Base-by-base conservation (phyloP, 2,329 filamentous ascomycete species). In the Aspergillus arachidicola region DNA sequence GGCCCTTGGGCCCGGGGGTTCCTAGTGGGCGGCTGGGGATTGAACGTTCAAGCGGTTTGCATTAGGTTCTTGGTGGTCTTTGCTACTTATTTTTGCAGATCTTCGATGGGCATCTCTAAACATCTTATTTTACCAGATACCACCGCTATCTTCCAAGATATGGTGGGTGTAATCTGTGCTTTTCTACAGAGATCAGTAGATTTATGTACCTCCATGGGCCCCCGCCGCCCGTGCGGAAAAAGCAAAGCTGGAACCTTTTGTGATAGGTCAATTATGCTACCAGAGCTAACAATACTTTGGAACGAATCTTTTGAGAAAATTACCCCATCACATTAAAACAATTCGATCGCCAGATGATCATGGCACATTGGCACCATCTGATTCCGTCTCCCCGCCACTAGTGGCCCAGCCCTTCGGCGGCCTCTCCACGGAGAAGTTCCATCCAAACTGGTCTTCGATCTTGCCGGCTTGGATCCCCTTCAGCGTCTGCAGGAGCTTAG, bases 381-480 rank as follows among this genome's bases (percentile, higher is more conserved):
- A 50, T 16, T 72, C 69, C 10, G 60, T 45, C 57, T 68, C 66
- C 19, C 65, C 68, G 12, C 19, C 66, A 41, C 66, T 70, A 32
- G 72, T 70, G 23, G 70, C 61, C 72, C 72, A 78, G n/a, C 71
- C 76, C 56, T 67, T 62, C 0, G 76, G 75, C 3, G 75, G 74
- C 26, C 69, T 67, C 43, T 75, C 72, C n/a, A 82, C 77, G 45
- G 75, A 73, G 36, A 73, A 73, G 60, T 80, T 85, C 94, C 93
- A 97, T 4, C 87, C 88, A 73, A 94, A 91, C 61, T 82, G 80
- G 75, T 98, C 94, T 76, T 90, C 82, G 48, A 91, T 82, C 78
- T 91, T 92, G 32, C 94, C 94, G 43, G 87, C 85, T 82, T 98
- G 94, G 65, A 98, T 93, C 1, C 88, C 93, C 82, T 96, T 91